These are phyloP conservation scores for Chlorociboria aeruginascens DNA, from an alignment of 495 filamentous ascomycete species.

Conservation along the genomic window DNA sequence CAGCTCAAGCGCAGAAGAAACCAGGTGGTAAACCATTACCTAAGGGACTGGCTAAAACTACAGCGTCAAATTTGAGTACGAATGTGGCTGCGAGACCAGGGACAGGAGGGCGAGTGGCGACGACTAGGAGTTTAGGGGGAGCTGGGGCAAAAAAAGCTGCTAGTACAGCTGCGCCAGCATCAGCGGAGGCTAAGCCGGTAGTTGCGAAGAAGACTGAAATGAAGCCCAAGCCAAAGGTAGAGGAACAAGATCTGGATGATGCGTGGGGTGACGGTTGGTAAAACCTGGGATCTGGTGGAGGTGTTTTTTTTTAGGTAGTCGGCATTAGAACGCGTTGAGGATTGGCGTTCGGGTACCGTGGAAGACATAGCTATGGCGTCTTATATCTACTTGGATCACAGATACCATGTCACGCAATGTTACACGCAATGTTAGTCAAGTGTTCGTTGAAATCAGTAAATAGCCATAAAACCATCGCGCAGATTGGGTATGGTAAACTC, in stretches of 20 bases:
- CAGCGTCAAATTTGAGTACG: slow-evolving; percentile 15
- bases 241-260: slow-evolving; percentile 57
- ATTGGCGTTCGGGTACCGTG: too few relatives aligned
- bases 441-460: too few relatives aligned
- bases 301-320: too few relatives aligned
- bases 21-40: slow-evolving; percentile 46
- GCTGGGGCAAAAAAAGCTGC: slow-evolving; percentile 29
- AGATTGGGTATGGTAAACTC: too few relatives aligned
- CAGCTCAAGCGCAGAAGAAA: slow-evolving; percentile 67
- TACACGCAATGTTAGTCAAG: too few relatives aligned
- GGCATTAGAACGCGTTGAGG: too few relatives aligned
- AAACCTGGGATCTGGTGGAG: background rate
- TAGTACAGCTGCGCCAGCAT: slow-evolving; percentile 20
- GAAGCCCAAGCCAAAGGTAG: slow-evolving; percentile 42
- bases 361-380: too few relatives aligned
- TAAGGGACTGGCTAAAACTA: slow-evolving; percentile 58
- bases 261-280: slow-evolving; percentile 33
- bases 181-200: slow-evolving; percentile 24
- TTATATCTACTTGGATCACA: too few relatives aligned
- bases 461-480: too few relatives aligned
- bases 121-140: slow-evolving; percentile 21
- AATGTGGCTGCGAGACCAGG: slow-evolving; percentile 14
- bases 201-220: slow-evolving; percentile 40
- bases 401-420: too few relatives aligned
- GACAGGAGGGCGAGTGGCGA: slow-evolving; percentile 20